These are phyloP conservation scores for Boechera divaricarpa DNA, from an alignment of 345 rosid genomes.

Conservation along the genomic window DNA sequence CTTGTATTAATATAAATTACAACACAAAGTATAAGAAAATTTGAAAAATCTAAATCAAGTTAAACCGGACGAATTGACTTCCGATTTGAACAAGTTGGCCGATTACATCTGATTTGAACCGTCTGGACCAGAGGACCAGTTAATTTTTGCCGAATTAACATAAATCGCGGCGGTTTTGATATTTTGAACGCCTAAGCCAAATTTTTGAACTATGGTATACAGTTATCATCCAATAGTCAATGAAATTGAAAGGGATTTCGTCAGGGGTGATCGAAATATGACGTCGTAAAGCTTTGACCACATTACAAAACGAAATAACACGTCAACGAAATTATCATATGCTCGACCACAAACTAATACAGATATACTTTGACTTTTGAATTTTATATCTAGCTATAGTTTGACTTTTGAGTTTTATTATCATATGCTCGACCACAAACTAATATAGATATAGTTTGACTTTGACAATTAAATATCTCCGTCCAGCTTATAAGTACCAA, in stretches of 20 bases:
- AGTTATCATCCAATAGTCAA: neutral
- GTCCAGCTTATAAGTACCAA: conserved; percentile 12
- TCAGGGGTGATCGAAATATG: neutral
- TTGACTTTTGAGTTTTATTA: neutral
- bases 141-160: too few relatives aligned
- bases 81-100: too few relatives aligned
- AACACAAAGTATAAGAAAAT: too few relatives aligned
- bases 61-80: too few relatives aligned
- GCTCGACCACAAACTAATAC: neutral
- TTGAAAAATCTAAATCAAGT: too few relatives aligned
- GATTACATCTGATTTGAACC: too few relatives aligned
- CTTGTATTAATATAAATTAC: too few relatives aligned
- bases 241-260: conserved; percentile 6
- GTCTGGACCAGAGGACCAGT: too few relatives aligned
- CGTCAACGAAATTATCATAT: neutral
- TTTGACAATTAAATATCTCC: neutral
- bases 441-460: neutral
- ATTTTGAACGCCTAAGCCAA: too few relatives aligned
- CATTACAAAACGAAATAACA: neutral
- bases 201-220: too few relatives aligned
- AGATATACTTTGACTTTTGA: too few relatives aligned
- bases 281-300: conserved; percentile 36
- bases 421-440: neutral
- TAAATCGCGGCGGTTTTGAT: too few relatives aligned
- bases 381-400: neutral